A percentile compares a stretch with the other conserved stretches of the same genome.
These are phyloP conservation scores for Stereocaulon alpinum DNA, from an alignment of 495 filamentous ascomycete genomes.

Conservation along the genomic window DNA sequence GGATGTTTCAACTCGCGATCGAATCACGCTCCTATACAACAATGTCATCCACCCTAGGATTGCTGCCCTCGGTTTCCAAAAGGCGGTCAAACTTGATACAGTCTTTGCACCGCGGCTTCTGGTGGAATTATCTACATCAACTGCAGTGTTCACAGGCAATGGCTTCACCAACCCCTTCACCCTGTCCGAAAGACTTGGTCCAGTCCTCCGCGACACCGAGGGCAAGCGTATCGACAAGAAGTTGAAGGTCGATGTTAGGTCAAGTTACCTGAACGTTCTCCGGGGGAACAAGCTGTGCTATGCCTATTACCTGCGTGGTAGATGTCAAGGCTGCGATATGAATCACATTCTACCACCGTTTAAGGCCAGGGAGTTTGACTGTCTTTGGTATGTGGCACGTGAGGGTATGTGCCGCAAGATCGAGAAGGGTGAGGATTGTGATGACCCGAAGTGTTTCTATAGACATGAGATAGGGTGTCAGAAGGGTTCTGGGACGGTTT, in stretches of 20 bases:
- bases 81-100: constrained; percentile 1
- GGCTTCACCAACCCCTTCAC: neutral
- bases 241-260: constrained; percentile 2
- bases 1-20: constrained; percentile 1
- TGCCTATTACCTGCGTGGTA: constrained; percentile 13
- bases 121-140: neutral
- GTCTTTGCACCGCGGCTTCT: constrained; percentile 8
- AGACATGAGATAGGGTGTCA: constrained; percentile 5
- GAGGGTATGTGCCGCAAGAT: constrained; percentile 8
- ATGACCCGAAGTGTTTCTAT: constrained; percentile 14
- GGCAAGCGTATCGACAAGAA: constrained; percentile 14
- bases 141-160: neutral
- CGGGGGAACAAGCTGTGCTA: constrained; percentile 9
- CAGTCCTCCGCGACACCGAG: neutral
- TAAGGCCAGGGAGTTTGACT: constrained; percentile 10
- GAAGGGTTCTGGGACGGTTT: neutral
- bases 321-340: constrained; percentile 12
- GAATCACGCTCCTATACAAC: constrained; percentile 13
- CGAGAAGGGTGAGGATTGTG: constrained; percentile 12
- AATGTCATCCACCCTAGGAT: constrained; percentile 1
- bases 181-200: constrained; percentile 7
- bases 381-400: constrained; percentile 10
- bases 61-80: neutral
- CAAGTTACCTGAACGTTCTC: neutral
- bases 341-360: constrained; percentile 3